A percentile compares a stretch with the other conserved stretches of the same genome.
These are phyloP conservation scores for Saururus chinensis DNA, from an alignment of 164 flowering plant species.

Conservation along the genomic window DNA sequence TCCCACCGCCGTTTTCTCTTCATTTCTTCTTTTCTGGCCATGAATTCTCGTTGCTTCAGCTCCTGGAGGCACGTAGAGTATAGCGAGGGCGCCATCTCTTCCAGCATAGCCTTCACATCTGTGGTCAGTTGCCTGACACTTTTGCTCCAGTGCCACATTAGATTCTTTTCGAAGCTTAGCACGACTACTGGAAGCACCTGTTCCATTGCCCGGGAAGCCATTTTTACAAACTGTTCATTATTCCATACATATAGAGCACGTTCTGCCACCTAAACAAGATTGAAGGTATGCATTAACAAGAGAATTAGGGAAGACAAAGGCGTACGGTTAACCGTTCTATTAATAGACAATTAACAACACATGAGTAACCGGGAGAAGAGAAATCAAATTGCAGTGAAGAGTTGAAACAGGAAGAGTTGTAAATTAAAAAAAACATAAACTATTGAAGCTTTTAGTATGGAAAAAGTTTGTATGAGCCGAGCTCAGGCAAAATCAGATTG, in stretches of 20 bases:
- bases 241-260: conserved; percentile 68
- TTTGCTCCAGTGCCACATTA: conserved; percentile 58
- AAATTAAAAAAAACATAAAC: too few relatives aligned
- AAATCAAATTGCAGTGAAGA: too few relatives aligned
- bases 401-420: too few relatives aligned
- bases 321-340: too few relatives aligned
- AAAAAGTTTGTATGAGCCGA: too few relatives aligned
- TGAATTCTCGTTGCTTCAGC: conserved; percentile 15
- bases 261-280: conserved; percentile 56
- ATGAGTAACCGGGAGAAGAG: too few relatives aligned
- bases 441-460: too few relatives aligned
- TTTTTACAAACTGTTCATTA: conserved; percentile 56
- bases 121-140: conserved; percentile 45
- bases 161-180: conserved; percentile 56
- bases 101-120: conserved; percentile 48
- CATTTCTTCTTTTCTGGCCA: conserved; percentile 23
- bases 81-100: conserved; percentile 45
- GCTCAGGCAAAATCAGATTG: too few relatives aligned
- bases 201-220: conserved; percentile 34
- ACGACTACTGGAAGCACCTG: conserved; percentile 45
- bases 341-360: too few relatives aligned
- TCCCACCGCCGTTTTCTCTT: conserved; percentile 47
- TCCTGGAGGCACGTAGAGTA: conserved; percentile 32
- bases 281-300: background rate
- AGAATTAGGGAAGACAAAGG: background rate